Base-by-base conservation (phyloP, 805 yeast species). In the Starmerella potacharoeniae region DNA sequence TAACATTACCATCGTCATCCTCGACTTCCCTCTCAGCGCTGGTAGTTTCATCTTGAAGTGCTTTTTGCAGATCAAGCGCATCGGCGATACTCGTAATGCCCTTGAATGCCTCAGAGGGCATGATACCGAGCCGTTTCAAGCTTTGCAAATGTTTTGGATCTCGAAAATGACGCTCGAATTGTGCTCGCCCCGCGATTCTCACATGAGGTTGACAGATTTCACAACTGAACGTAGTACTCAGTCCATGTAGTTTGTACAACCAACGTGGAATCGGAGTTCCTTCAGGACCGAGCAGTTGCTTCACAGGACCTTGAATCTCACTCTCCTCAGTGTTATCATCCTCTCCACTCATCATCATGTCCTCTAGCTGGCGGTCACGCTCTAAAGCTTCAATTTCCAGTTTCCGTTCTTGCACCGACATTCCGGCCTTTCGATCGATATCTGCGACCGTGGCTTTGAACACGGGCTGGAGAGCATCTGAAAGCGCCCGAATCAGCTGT, bases 211-310 rank as follows among this genome's bases (percentile, higher is more conserved):
- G 95, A 66, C 98, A 93, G 7, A 93, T 78, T 69, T 93, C 97
- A 67, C 98, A 93, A 0, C 69, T 64, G 62, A 80, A 86, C 52
- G 77, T 79, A 44, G 79, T 76, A 54, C 85, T 85, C 10, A 90
- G 73, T 0, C 98, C 98, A 63, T 88, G 89, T 46, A 90, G 72
- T 68, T 90, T 93, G 74, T 81, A 90, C 33, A 93, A 73, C 98
- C 98, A 93, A 53, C 76, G 80, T 1, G 98, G 98, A 33, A 93
- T 87, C 0, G 97, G 97, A 42, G 76, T 77, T 0, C 97, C 97
- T 68, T 90, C 97, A 17, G 86, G 77, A 0, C 95, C 97, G 0
- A 86, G 52, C 0, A 96, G 95, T 54, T 83, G 79, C 54, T 13
- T 65, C 69, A 22, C 64, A 62, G 1, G 59, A 59, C 4, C 56